These are phyloP conservation scores for Trichophyton equinum DNA, from an alignment of 2,329 filamentous ascomycete genomes.

Conservation along the genomic window DNA sequence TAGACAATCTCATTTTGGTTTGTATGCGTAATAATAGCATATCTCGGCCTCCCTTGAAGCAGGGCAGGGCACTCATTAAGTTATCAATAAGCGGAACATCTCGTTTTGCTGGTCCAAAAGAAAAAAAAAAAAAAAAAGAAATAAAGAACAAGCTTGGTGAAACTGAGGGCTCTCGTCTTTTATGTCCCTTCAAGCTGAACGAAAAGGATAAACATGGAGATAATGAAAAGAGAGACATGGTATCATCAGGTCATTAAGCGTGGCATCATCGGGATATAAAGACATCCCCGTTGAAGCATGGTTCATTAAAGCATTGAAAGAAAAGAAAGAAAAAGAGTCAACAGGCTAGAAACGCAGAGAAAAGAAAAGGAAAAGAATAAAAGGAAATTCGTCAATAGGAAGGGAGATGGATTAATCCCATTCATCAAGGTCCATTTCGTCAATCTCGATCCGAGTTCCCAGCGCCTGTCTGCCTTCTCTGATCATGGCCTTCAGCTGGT, in stretches of 20 bases:
- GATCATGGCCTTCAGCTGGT: slow-evolving; percentile 73
- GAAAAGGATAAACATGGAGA: background rate
- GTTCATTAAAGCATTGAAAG: background rate
- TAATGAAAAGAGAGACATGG: background rate
- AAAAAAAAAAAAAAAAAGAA: background rate
- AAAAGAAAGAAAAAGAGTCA: background rate
- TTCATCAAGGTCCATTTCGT: slow-evolving; percentile 27
- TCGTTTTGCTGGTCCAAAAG: background rate
- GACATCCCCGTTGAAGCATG: background rate
- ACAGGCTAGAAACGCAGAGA: background rate
- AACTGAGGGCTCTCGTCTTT: background rate
- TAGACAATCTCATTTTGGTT: background rate
- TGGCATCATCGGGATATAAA: background rate
- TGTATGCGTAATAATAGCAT: background rate
- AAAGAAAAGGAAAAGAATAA: background rate
- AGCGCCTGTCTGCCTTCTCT: slow-evolving; percentile 76
- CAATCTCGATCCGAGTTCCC: slow-evolving; percentile 57
- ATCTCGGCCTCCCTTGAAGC: background rate
- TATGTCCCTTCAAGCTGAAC: background rate
- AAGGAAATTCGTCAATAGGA: background rate
- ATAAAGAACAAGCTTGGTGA: background rate
- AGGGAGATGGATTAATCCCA: slow-evolving; percentile 15
- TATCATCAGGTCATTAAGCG: slow-evolving; percentile 3
- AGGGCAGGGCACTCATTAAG: background rate
- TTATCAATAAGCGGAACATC: background rate